Evolutionary conservation across 768 basidiomycete species (phyloP).

Genomic region (Lactarius tabidus): DNA sequence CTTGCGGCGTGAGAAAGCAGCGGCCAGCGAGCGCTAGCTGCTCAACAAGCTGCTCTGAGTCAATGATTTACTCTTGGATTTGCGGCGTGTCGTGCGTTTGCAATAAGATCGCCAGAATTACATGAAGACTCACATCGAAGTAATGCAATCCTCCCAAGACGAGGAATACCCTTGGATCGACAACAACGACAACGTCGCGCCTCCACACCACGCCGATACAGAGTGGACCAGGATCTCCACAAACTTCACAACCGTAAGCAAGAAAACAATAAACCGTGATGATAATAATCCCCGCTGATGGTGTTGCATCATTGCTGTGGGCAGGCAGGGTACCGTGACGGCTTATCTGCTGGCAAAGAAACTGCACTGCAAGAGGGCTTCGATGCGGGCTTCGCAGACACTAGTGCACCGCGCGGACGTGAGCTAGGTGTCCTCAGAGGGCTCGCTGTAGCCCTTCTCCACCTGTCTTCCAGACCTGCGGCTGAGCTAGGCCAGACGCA

Average conservation of each 20-base stretch:
- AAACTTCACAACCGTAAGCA: conserved; percentile 53
- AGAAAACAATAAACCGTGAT: background rate
- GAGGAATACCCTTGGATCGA: background rate
- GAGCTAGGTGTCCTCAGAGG: conserved; percentile 79
- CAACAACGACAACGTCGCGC: background rate
- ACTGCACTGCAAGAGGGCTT: conserved; percentile 85
- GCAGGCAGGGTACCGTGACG: conserved; percentile 94
- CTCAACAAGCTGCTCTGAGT: no score
- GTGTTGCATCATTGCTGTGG: background rate
- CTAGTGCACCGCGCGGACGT: conserved; percentile 71
- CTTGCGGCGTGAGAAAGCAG: no score
- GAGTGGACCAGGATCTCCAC: conserved; percentile 69
- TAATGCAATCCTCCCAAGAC: background rate
- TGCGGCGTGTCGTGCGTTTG: no score
- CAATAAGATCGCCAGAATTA: no score
- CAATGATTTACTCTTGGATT: no score
- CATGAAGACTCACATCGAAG: no score
- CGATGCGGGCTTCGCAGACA: conserved; percentile 71
- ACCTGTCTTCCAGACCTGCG: conserved; percentile 8
- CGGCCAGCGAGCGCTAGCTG: no score
- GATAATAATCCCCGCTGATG: background rate
- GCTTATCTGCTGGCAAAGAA: conserved; percentile 90
- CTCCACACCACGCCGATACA: conserved; percentile 22
- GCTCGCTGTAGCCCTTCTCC: conserved; percentile 38
- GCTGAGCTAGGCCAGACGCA: background rate